phyloP scores from a whole-genome alignment of 768 basidiomycete species.

The Trametes coccinea region DNA sequence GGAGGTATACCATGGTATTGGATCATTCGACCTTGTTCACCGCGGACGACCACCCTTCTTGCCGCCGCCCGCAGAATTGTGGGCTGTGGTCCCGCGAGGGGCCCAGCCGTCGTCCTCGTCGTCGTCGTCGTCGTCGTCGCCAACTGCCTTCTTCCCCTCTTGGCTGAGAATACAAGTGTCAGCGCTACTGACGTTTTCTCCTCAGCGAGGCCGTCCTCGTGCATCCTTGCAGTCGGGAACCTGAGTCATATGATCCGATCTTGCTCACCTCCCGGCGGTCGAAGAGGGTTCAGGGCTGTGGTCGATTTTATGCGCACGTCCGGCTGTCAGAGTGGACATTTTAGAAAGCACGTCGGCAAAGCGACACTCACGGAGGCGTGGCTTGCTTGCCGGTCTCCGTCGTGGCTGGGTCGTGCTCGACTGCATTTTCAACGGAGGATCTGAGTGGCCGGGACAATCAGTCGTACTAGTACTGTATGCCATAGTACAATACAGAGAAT shows the following conservation, averaged over 20 bases:
- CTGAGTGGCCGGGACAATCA: not conserved
- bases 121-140: not conserved
- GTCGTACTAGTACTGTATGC: no score
- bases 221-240: not conserved
- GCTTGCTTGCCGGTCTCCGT: not conserved
- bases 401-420: not conserved
- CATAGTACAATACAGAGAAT: not conserved
- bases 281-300: not conserved
- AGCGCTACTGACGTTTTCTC: not conserved
- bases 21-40: not conserved
- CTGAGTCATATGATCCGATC: not conserved
- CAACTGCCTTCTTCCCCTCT: not conserved
- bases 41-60: conserved; percentile 12
- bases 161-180: not conserved
- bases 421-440: not conserved
- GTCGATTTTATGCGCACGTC: not conserved
- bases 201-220: not conserved
- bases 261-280: not conserved
- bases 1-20: no score
- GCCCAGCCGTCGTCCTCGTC: conserved; percentile 11
- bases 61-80: not conserved
- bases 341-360: not conserved
- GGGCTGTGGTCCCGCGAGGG: conserved; percentile 1
- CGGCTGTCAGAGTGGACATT: not conserved
- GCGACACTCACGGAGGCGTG: not conserved